A percentile compares a stretch with the other conserved stretches of the same genome.
These are phyloP conservation scores for Geosmithia morbida DNA, from an alignment of 2,329 filamentous ascomycete species.

Conservation along the genomic window DNA sequence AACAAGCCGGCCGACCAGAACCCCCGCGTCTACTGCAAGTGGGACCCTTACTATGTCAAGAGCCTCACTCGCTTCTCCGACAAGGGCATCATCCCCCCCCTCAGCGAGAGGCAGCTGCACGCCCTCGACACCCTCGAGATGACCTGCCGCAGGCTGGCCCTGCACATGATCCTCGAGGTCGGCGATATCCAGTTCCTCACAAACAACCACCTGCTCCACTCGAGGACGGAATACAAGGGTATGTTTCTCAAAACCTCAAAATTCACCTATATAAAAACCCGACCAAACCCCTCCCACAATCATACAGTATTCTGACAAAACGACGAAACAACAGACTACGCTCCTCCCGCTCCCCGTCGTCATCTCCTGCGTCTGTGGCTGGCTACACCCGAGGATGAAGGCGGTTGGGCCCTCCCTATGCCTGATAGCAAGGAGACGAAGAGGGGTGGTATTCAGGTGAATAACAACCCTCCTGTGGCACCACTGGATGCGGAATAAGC, in stretches of 20 bases:
- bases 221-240: slow-evolving; percentile 59
- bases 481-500: slow-evolving; percentile 62
- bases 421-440: slow-evolving; percentile 73
- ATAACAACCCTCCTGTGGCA: slow-evolving; percentile 61
- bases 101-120: slow-evolving; percentile 40
- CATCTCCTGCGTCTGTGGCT: slow-evolving; percentile 80
- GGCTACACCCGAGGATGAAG: slow-evolving; percentile 66
- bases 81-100: slow-evolving; percentile 39
- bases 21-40: slow-evolving; percentile 51
- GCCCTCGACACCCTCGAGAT: slow-evolving; percentile 50
- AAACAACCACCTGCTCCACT: slow-evolving; percentile 70
- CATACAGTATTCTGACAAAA: too few species aligned
- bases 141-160: slow-evolving; percentile 53
- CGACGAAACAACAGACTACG: slow-evolving; percentile 1
- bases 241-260: too few species aligned
- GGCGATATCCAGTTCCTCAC: slow-evolving; percentile 80
- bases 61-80: slow-evolving; percentile 63
- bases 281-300: too few species aligned
- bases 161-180: slow-evolving; percentile 79
- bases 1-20: slow-evolving; percentile 39
- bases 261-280: too few species aligned
- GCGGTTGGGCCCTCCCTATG: slow-evolving; percentile 76
- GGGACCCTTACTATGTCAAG: slow-evolving; percentile 79
- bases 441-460: slow-evolving; percentile 76
- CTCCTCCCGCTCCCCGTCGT: slow-evolving; percentile 25